Evolutionary conservation across 768 basidiomycete species (phyloP), one percentile per base, ranked within the genome.

Genomic region (Sarcomyxa edulis): DNA sequence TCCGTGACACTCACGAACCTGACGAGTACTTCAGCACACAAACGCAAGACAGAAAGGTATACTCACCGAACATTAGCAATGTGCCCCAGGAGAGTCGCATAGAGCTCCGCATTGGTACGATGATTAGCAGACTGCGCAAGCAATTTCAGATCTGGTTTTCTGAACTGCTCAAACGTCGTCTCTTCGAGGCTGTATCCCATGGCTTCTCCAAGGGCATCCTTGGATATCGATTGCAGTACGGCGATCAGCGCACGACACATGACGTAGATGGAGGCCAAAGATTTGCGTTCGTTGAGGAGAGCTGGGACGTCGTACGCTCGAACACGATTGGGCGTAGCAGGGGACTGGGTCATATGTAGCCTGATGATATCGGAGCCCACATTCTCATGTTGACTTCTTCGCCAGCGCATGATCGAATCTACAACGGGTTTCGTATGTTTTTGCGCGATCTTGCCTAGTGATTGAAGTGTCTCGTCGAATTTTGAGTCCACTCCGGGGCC

Each of bases 1-100:
- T 96, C 92, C 3, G 89, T 91, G n/a, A 97, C 88, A 42, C 83
- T 93, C 48, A 85, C 69, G 49, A 97, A 97, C 37, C 92, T 90
- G 40, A 6, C 12, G 27, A 32, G 16, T 24, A 35, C 3, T 18
- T 14, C 23, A 43, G 1, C 37, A 42, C 18, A 15, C 33, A 18
- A 14, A 32, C 7, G 32, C 11, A 12, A 8, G 14, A 11, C 5
- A 27, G 20, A 35, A 7, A 15, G 20, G 28, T 32, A 23, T 21
- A 58, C 81, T 22, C 46, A 91, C 89, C 91, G 73, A 43, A 88
- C 67, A 48, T 78, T 81, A 1, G 91, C 84, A 39, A 95, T 65
- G 49, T 87, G 79, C 2, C 91, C 93, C 4, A 96, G 62, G n/a
- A 96, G 66, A 14, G 78, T 77, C 3, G 91, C 84, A 56, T 85